A percentile compares a stretch with the other conserved stretches of the same genome.
Evolutionary conservation across 1,139 yeast species (phyloP).

Genomic region (Hyphopichia khmerensis): DNA sequence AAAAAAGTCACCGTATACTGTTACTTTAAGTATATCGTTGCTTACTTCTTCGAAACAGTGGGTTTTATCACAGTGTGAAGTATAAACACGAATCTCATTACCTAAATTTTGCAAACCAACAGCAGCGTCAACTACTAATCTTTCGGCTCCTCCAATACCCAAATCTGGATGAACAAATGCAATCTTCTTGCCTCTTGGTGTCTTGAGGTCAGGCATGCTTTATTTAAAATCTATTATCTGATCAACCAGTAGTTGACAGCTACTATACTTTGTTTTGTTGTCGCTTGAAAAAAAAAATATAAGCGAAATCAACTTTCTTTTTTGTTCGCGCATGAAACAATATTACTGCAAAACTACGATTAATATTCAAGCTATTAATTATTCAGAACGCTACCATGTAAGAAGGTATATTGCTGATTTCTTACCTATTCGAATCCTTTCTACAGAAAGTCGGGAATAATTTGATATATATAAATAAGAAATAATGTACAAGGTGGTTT

Average conservation of each 20-base stretch:
- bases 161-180: conserved; percentile 96
- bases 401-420: too few species aligned
- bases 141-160: conserved; percentile 96
- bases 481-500: neutral
- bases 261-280: too few species aligned
- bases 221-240: too few species aligned
- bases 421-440: too few species aligned
- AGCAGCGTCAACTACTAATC: conserved; percentile 94
- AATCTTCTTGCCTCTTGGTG: conserved; percentile 25
- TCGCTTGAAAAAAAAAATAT: too few species aligned
- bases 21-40: conserved; percentile 53
- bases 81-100: conserved; percentile 67
- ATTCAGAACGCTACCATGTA: too few species aligned
- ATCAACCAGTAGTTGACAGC: too few species aligned
- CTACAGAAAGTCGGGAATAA: too few species aligned
- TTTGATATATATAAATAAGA: neutral
- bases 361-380: too few species aligned
- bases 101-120: conserved; percentile 74
- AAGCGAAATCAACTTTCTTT: too few species aligned
- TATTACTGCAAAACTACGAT: too few species aligned
- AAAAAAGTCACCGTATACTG: conserved; percentile 77
- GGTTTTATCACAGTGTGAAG: conserved; percentile 82
- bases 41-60: conserved; percentile 93
- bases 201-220: neutral
- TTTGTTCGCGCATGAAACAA: too few species aligned